Conservation (phyloP, 1,284 basidiomycete species). For the Mrakiaceae sp. region DNA sequence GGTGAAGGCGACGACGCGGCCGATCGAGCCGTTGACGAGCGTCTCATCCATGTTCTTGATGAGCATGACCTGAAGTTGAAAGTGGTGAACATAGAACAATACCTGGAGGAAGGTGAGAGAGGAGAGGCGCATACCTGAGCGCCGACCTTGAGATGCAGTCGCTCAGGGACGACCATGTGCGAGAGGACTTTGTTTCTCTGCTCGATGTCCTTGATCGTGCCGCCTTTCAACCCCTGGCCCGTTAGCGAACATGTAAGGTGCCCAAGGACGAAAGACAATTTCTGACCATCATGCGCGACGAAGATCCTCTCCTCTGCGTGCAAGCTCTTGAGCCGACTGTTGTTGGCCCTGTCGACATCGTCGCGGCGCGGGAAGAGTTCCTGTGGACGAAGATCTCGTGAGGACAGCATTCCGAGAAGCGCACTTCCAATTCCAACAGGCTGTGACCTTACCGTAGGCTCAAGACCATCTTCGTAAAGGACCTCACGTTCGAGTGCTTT, state of each 20-base stretch:
- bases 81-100: background rate
- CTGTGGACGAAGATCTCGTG: conserved; percentile 26
- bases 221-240: background rate
- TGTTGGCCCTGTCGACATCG: conserved; percentile 67
- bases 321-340: conserved; percentile 45
- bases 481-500: conserved; percentile 46
- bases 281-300: conserved; percentile 45
- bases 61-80: conserved; percentile 42
- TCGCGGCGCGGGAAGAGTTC: conserved; percentile 69
- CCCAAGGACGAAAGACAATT: background rate
- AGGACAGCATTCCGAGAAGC: conserved; percentile 39
- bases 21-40: conserved; percentile 75
- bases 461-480: conserved; percentile 56
- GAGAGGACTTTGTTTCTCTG: conserved; percentile 54
- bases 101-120: conserved; percentile 18
- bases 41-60: conserved; percentile 65
- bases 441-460: conserved; percentile 46
- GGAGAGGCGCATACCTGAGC: conserved; percentile 33
- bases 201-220: background rate
- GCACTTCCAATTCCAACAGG: too few relatives aligned
- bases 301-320: conserved; percentile 41
- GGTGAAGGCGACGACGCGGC: conserved; percentile 54
- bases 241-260: background rate
- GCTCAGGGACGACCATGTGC: conserved; percentile 58
- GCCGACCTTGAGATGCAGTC: conserved; percentile 52